phyloP scores from a whole-genome alignment of 2,329 filamentous ascomycete species.

The Didymella pinodella region DNA sequence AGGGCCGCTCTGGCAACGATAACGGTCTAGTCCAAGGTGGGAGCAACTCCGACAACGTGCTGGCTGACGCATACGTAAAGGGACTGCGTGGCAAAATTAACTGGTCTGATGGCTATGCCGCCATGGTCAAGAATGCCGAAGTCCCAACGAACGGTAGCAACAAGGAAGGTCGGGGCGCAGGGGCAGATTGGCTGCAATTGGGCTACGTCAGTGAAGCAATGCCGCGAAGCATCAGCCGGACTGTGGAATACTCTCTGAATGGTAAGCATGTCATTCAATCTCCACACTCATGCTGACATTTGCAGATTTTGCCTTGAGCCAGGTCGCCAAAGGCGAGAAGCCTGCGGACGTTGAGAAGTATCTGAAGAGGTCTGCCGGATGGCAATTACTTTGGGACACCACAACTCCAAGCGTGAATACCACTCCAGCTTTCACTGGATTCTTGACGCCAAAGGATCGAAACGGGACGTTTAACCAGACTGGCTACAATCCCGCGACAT shows the following conservation, averaged over 20 bases:
- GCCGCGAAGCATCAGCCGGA: conserved; percentile 46
- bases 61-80: conserved; percentile 76
- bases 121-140: conserved; percentile 74
- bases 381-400: conserved; percentile 32
- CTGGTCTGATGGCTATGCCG: conserved; percentile 73
- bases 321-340: conserved; percentile 47
- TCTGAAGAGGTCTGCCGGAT: conserved; percentile 43
- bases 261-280: conserved; percentile 10
- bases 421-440: conserved; percentile 27
- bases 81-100: conserved; percentile 67
- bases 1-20: conserved; percentile 67
- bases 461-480: conserved; percentile 32
- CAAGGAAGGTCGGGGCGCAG: conserved; percentile 71
- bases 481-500: conserved; percentile 49
- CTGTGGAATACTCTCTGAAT: conserved; percentile 52
- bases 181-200: conserved; percentile 70
- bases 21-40: conserved; percentile 75
- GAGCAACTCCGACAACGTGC: conserved; percentile 73
- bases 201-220: conserved; percentile 63
- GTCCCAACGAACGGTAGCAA: conserved; percentile 64
- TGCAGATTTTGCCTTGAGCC: conserved; percentile 46
- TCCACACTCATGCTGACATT: neutral
- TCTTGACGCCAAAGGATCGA: conserved; percentile 30
- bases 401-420: conserved; percentile 33
- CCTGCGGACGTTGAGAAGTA: conserved; percentile 51